phyloP scores from a whole-genome alignment of 2,329 filamentous ascomycete genomes.

The Lachnellula cervina region DNA sequence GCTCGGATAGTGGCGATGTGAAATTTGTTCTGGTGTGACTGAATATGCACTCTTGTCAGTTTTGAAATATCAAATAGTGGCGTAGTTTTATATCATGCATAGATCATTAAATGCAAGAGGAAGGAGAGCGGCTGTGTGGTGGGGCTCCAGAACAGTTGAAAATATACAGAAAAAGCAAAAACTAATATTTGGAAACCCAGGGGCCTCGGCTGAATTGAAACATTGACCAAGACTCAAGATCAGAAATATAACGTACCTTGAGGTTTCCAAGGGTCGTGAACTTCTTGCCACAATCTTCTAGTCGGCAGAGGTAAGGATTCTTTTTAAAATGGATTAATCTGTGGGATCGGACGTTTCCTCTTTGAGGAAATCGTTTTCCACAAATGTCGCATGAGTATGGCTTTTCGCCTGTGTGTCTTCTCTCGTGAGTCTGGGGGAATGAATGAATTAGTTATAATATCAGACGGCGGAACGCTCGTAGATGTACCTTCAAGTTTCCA shows the following conservation, averaged over 20 bases:
- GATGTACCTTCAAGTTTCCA: slow-evolving; percentile 76
- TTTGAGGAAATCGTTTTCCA: slow-evolving; percentile 77
- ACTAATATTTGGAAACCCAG: slow-evolving; percentile 7
- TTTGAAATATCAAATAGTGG: neutral
- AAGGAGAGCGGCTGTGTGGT: slow-evolving; percentile 9
- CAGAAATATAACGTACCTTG: slow-evolving; percentile 54
- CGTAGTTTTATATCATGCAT: neutral
- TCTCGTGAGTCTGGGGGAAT: slow-evolving; percentile 66
- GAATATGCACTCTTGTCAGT: slow-evolving; percentile 9
- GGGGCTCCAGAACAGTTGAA: slow-evolving; percentile 1
- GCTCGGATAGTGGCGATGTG: slow-evolving; percentile 68
- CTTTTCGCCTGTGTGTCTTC: slow-evolving; percentile 81
- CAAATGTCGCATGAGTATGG: slow-evolving; percentile 78
- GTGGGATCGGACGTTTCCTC: slow-evolving; percentile 81
- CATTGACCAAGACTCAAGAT: slow-evolving; percentile 3
- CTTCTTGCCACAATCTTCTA: slow-evolving; percentile 79
- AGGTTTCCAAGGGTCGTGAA: slow-evolving; percentile 91
- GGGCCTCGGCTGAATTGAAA: slow-evolving; percentile 13
- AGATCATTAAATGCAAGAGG: neutral
- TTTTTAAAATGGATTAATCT: slow-evolving; percentile 71
- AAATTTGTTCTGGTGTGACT: slow-evolving; percentile 94
- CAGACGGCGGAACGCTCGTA: neutral
- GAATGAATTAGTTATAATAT: neutral
- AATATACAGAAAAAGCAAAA: slow-evolving; percentile 1
- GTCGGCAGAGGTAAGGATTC: slow-evolving; percentile 75